Evolutionary conservation across 441 rosid species (phyloP).

Genomic region (Biscutella auriculata): DNA sequence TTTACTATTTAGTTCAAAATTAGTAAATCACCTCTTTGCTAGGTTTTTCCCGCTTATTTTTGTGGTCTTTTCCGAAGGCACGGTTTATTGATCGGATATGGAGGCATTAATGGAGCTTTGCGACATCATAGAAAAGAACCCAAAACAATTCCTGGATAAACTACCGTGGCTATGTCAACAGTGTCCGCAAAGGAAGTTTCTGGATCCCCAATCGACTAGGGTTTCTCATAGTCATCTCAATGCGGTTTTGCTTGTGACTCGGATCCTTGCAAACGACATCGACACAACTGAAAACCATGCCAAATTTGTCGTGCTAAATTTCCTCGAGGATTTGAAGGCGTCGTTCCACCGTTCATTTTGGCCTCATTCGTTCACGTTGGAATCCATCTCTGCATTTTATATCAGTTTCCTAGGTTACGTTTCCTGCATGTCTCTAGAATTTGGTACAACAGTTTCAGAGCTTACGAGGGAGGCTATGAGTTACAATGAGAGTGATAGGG

Average conservation of each 20-base stretch:
- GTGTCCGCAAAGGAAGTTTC: conserved; percentile 46
- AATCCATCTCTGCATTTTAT: conserved; percentile 40
- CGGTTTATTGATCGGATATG: conserved; percentile 27
- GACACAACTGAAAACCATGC: conserved; percentile 31
- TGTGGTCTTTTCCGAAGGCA: no score
- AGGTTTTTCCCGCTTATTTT: no score
- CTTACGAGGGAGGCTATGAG: conserved; percentile 39
- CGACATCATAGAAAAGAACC: conserved; percentile 48
- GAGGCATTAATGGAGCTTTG: conserved; percentile 59
- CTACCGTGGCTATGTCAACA: conserved; percentile 63
- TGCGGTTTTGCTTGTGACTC: conserved; percentile 47
- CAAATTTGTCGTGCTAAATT: conserved; percentile 35
- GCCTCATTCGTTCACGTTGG: conserved; percentile 51
- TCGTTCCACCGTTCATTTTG: conserved; percentile 52
- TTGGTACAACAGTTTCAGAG: conserved; percentile 37
- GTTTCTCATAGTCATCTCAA: conserved; percentile 62
- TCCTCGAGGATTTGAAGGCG: conserved; percentile 38
- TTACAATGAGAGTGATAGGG: neutral
- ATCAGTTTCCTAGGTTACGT: conserved; percentile 42
- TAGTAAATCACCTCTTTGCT: no score
- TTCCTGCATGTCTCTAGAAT: conserved; percentile 32
- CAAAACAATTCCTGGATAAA: conserved; percentile 47
- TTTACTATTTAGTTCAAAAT: no score
- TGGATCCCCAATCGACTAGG: conserved; percentile 35
- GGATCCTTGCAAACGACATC: conserved; percentile 41